phyloP scores from a whole-genome alignment of 352 stramenopile species.

The Phytopythium chamaehyphon region DNA sequence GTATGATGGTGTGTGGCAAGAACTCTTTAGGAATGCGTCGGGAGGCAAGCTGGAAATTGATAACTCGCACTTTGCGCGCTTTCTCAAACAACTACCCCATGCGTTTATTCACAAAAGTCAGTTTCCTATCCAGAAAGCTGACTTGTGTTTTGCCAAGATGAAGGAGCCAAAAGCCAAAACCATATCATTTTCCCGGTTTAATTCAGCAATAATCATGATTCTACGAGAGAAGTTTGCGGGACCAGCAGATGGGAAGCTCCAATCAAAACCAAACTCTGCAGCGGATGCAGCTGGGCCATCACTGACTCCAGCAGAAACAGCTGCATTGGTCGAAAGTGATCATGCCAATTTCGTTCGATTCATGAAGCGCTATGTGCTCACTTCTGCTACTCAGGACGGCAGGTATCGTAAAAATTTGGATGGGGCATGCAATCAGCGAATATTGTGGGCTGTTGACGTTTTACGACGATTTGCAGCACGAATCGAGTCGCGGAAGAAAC shows the following conservation, averaged over 20 bases:
- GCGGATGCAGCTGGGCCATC: constrained; percentile 2
- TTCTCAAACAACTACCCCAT: constrained; percentile 56
- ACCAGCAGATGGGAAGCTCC: neutral
- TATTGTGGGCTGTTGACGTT: constrained; percentile 43
- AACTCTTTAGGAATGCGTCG: constrained; percentile 47
- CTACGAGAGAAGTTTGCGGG: constrained; percentile 50
- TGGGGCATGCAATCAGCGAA: constrained; percentile 20
- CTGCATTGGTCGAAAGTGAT: constrained; percentile 11
- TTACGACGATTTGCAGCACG: constrained; percentile 40
- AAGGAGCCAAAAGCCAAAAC: constrained; percentile 64
- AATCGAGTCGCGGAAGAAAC: constrained; percentile 29
- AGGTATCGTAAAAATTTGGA: constrained; percentile 57
- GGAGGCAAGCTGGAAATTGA: constrained; percentile 52
- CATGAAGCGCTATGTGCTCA: constrained; percentile 63
- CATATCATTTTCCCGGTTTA: constrained; percentile 61
- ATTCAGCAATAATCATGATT: constrained; percentile 54
- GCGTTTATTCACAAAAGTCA: constrained; percentile 53
- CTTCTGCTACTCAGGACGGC: constrained; percentile 46
- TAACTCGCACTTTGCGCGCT: constrained; percentile 58
- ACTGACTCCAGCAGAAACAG: constrained; percentile 1
- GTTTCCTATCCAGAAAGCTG: constrained; percentile 50
- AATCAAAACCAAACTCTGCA: neutral
- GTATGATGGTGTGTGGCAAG: constrained; percentile 66
- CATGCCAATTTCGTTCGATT: constrained; percentile 45
- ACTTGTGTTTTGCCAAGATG: constrained; percentile 73